Evolutionary conservation across 371 early-diverging fungal species (phyloP).

Genomic region (Dinochytrium kinnereticum): DNA sequence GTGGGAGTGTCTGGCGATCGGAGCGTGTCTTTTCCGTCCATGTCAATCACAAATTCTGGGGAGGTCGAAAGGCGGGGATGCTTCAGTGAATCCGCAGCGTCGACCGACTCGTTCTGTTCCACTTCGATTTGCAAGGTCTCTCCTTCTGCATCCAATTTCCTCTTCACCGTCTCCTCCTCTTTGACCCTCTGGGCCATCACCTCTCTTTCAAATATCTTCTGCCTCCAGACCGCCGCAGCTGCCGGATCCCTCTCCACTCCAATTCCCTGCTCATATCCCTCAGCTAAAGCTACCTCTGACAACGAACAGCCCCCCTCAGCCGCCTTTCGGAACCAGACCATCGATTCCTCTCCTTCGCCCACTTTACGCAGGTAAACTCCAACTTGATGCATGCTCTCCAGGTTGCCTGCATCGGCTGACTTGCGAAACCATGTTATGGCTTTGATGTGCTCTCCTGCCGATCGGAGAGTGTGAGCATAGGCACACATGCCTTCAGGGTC

Average conservation of each 20-base stretch:
- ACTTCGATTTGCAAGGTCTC: too few species aligned
- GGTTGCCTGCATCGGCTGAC: slow-evolving; percentile 62
- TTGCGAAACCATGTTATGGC: slow-evolving; percentile 59
- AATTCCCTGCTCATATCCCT: slow-evolving; percentile 12
- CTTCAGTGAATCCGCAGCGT: not conserved
- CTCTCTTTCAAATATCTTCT: slow-evolving; percentile 4
- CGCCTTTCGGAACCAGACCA: not conserved
- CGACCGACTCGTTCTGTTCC: too few species aligned
- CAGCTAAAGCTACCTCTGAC: not conserved
- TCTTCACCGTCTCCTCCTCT: not conserved
- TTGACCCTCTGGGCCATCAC: not conserved
- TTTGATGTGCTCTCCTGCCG: not conserved
- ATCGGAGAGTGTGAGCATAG: not conserved
- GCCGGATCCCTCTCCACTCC: slow-evolving; percentile 7
- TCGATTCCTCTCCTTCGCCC: not conserved
- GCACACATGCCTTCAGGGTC: slow-evolving; percentile 12
- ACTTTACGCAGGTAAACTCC: slow-evolving; percentile 71
- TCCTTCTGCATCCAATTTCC: not conserved
- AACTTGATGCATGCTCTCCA: slow-evolving; percentile 81
- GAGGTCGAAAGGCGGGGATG: not conserved
- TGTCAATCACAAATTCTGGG: too few species aligned
- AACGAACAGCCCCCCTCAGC: not conserved
- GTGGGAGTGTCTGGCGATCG: not conserved
- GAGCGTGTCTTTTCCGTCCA: too few species aligned
- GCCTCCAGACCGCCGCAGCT: slow-evolving; percentile 1